These are phyloP conservation scores for Bryum argenteum DNA, from an alignment of 225 moss, liverwort and hornwort genomes.

Conservation along the genomic window DNA sequence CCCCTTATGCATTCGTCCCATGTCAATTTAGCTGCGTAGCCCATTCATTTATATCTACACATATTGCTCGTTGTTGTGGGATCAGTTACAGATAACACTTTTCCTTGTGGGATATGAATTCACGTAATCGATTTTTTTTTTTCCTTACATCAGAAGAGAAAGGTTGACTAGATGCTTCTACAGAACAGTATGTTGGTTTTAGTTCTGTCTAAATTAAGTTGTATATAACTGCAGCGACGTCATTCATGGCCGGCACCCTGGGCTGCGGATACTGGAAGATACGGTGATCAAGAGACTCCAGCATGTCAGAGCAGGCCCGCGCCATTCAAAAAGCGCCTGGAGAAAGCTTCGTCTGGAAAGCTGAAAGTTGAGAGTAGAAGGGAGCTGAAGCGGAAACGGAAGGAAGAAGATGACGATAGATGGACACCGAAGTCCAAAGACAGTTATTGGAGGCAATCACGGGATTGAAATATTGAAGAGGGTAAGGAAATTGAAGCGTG, in stretches of 20 bases:
- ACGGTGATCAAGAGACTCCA: constrained; percentile 48
- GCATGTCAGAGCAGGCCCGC: constrained; percentile 31
- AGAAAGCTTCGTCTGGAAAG: constrained; percentile 38
- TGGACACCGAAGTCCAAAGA: constrained; percentile 37
- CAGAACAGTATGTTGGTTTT: not conserved
- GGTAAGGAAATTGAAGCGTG: constrained; percentile 21
- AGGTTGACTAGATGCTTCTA: no score
- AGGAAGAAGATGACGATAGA: constrained; percentile 38
- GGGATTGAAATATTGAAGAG: constrained; percentile 28
- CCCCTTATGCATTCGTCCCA: not conserved
- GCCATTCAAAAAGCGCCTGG: constrained; percentile 36
- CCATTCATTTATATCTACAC: not conserved
- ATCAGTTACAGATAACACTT: no score
- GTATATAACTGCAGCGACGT: constrained; percentile 39
- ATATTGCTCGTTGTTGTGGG: no score
- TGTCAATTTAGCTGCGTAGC: not conserved
- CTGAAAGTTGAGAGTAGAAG: constrained; percentile 32
- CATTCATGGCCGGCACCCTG: constrained; percentile 75
- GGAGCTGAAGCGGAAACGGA: constrained; percentile 37
- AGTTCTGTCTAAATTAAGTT: not conserved
- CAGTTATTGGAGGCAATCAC: constrained; percentile 27
- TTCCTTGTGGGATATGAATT: no score
- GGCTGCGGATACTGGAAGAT: constrained; percentile 49
- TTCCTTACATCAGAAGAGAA: no score
- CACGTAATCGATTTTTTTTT: no score